A percentile compares a stretch with the other conserved stretches of the same genome.
Evolutionary conservation across 495 filamentous ascomycete species (phyloP).

Genomic region (Xylaria venustula): DNA sequence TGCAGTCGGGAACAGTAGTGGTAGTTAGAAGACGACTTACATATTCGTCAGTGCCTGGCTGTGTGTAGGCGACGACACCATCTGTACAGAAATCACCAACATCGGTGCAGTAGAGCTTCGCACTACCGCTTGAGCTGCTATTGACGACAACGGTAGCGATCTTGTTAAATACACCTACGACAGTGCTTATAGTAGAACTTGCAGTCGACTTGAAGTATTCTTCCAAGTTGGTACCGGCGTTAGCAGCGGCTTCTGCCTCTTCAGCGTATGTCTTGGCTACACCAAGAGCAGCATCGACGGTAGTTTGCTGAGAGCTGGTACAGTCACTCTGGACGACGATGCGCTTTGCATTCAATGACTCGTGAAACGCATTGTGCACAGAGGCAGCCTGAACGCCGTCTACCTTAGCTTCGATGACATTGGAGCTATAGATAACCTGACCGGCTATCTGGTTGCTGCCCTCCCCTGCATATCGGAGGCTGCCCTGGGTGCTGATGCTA

Average conservation of each 20-base stretch:
- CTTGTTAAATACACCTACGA: background rate
- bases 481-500: background rate
- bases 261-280: background rate
- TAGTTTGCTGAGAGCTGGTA: background rate
- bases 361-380: slow-evolving; percentile 5
- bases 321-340: background rate
- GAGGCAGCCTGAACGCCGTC: background rate
- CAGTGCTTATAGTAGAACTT: background rate
- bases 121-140: background rate
- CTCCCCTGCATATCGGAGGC: background rate
- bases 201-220: slow-evolving; percentile 5
- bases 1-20: no score
- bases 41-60: background rate
- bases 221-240: background rate
- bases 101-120: slow-evolving; percentile 3
- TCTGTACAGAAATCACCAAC: background rate
- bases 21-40: background rate
- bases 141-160: background rate
- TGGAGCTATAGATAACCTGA: background rate
- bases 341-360: background rate
- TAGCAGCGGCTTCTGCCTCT: background rate
- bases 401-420: background rate
- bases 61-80: background rate
- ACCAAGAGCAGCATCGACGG: background rate
- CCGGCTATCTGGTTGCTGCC: slow-evolving; percentile 4